Percentiles rank a stretch among this genome's conserved stretches.
These are phyloP conservation scores for Eucalyptus tenuipes DNA, from an alignment of 345 rosid species.

Conservation along the genomic window DNA sequence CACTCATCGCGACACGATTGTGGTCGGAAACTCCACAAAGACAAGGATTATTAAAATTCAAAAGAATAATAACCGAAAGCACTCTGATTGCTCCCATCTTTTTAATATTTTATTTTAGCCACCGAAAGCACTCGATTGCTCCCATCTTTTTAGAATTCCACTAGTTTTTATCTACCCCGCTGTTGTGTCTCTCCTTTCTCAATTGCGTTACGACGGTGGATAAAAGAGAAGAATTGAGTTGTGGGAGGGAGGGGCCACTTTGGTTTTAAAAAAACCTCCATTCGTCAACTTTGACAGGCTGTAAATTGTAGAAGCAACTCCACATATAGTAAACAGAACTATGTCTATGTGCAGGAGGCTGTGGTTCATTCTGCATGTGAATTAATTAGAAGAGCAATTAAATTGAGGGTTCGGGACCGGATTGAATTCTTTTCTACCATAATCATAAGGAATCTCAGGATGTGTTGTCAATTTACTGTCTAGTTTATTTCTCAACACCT, in stretches of 20 bases:
- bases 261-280: too few species aligned
- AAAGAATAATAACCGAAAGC: too few species aligned
- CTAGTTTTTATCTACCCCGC: too few species aligned
- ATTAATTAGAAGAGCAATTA: not conserved
- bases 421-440: not conserved
- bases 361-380: not conserved
- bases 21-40: too few species aligned
- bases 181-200: accelerated
- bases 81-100: too few species aligned
- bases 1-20: too few species aligned
- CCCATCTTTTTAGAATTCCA: too few species aligned
- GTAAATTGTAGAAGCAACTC: not conserved
- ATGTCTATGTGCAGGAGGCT: not conserved
- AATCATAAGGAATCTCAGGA: not conserved
- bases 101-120: too few species aligned
- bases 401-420: not conserved
- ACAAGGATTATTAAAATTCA: too few species aligned
- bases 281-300: too few species aligned
- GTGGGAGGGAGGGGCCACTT: accelerated
- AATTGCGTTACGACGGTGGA: accelerated
- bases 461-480: not conserved
- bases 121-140: too few species aligned
- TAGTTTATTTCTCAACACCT: not conserved
- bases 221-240: too few species aligned
- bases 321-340: not conserved